Evolutionary conservation across 768 basidiomycete species (phyloP).

Genomic region (Boletellus ananas): DNA sequence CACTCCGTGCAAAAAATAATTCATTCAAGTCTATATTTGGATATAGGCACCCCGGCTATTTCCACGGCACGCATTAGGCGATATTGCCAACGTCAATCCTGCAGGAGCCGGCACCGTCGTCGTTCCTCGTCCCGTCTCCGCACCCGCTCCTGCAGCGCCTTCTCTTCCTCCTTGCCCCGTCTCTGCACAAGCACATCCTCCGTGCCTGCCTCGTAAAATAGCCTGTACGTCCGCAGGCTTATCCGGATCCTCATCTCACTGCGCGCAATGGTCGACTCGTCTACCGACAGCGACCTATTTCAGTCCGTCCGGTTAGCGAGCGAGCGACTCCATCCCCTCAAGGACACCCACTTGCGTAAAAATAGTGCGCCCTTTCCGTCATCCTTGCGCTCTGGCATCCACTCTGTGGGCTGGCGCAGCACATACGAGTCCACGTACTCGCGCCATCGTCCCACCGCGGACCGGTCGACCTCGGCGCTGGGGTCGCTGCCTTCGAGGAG

Average conservation of each 20-base stretch:
- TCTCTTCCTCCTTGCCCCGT: conserved; percentile 33
- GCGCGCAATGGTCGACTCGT: conserved; percentile 21
- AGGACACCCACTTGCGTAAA: conserved; percentile 52
- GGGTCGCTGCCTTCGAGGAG: conserved; percentile 61
- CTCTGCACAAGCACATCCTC: conserved; percentile 52
- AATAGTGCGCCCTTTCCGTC: conserved; percentile 42
- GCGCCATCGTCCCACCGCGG: conserved; percentile 56
- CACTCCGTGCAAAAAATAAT: conserved; percentile 18
- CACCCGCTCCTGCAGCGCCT: conserved; percentile 36
- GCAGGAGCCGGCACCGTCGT: conserved; percentile 39
- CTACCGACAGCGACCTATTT: conserved; percentile 50
- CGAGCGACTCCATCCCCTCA: conserved; percentile 2
- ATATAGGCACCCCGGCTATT: neutral
- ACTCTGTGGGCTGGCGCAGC: conserved; percentile 67
- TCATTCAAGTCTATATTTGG: neutral
- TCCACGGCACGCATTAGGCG: neutral
- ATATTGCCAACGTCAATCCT: conserved; percentile 8
- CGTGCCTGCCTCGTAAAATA: conserved; percentile 63
- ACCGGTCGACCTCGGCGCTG: conserved; percentile 54
- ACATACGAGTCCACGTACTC: conserved; percentile 74
- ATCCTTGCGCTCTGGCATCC: conserved; percentile 45
- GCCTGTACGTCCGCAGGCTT: conserved; percentile 56
- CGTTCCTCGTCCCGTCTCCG: conserved; percentile 54
- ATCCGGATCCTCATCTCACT: conserved; percentile 47
- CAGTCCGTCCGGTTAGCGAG: conserved; percentile 30